A percentile compares a stretch with the other conserved stretches of the same genome.
These are phyloP conservation scores for Aspergillus sp. DNA, from an alignment of 2,329 filamentous ascomycete genomes.

Conservation along the genomic window DNA sequence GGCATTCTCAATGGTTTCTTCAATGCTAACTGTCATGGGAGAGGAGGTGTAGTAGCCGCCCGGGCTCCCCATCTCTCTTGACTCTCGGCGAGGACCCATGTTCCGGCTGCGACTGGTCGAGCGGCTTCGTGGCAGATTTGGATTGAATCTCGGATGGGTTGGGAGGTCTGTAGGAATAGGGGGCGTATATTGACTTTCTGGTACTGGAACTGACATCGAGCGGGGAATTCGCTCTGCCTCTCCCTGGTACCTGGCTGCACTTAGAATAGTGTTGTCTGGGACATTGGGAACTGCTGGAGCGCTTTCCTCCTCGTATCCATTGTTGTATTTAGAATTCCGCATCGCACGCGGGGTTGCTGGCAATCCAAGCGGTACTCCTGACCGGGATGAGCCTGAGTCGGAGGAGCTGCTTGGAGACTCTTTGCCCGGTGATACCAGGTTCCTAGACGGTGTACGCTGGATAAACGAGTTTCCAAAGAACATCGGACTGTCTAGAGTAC, in stretches of 20 bases:
- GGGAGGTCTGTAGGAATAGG: conserved; percentile 29
- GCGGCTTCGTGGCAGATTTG: conserved; percentile 34
- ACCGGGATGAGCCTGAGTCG: conserved; percentile 38
- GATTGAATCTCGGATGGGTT: conserved; percentile 37
- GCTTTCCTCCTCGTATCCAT: conserved; percentile 37
- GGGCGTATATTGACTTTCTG: conserved; percentile 18
- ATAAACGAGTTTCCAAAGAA: conserved; percentile 13
- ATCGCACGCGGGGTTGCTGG: conserved; percentile 89
- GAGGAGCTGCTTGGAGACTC: conserved; percentile 36
- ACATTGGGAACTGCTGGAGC: conserved; percentile 53
- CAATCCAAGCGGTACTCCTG: conserved; percentile 62
- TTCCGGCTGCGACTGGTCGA: conserved; percentile 35
- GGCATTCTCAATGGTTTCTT: conserved; percentile 46
- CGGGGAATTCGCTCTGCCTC: conserved; percentile 31
- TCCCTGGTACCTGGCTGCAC: conserved; percentile 33
- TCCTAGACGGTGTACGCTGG: conserved; percentile 26
- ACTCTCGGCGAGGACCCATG: conserved; percentile 26
- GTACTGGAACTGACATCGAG: conserved; percentile 36
- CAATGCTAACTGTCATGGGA: conserved; percentile 48
- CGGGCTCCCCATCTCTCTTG: conserved; percentile 17
- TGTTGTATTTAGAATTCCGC: conserved; percentile 68
- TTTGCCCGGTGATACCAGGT: conserved; percentile 28
- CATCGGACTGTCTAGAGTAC: too few relatives aligned
- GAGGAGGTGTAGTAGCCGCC: conserved; percentile 24
- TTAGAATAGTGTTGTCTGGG: conserved; percentile 45